A percentile compares a stretch with the other conserved stretches of the same genome.
These are phyloP conservation scores for Golubevia sp. DNA, from an alignment of 1,284 basidiomycete species.

Conservation along the genomic window DNA sequence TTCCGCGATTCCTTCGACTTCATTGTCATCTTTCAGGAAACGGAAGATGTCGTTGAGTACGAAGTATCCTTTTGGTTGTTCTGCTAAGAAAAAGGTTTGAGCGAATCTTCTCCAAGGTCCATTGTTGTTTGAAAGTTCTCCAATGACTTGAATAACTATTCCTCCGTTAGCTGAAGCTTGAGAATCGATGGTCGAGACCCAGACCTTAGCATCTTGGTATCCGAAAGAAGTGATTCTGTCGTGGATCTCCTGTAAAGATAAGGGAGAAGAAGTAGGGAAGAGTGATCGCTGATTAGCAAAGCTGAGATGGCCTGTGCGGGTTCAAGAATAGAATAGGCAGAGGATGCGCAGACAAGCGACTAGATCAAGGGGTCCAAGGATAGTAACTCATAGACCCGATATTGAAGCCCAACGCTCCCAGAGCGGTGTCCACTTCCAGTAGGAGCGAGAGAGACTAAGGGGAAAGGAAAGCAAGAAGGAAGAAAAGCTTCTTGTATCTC, in stretches of 20 bases:
- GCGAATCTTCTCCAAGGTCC: conserved; percentile 94
- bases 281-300: conserved; percentile 10
- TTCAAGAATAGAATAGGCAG: background rate
- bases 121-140: conserved; percentile 88
- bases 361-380: background rate
- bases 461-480: no score
- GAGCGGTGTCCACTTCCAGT: no score
- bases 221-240: conserved; percentile 90
- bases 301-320: conserved; percentile 5
- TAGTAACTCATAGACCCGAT: no score
- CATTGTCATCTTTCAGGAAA: conserved; percentile 56
- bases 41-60: conserved; percentile 99
- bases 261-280: background rate
- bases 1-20: no score
- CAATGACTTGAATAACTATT: conserved; percentile 98
- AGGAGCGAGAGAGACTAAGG: no score
- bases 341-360: background rate
- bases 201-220: conserved; percentile 96
- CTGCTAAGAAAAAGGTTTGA: conserved; percentile 99
- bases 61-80: conserved; percentile 98
- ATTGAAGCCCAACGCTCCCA: no score
- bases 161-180: conserved; percentile 86
- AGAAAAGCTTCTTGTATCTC: no score
- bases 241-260: conserved; percentile 99
- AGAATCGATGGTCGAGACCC: conserved; percentile 69